phyloP scores from a whole-genome alignment of 306 rosid species.

The Corylus americana region DNA sequence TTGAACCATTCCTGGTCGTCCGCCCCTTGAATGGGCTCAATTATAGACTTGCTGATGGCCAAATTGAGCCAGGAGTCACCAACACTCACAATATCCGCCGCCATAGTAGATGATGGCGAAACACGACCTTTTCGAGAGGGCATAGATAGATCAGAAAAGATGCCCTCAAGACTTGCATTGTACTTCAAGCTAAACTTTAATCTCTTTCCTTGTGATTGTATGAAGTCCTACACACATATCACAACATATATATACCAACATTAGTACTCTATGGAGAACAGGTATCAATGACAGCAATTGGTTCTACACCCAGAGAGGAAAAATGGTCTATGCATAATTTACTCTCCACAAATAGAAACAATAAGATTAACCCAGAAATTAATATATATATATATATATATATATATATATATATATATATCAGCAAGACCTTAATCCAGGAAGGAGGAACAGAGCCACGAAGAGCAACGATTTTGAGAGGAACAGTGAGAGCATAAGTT shows the following conservation, averaged over 20 bases:
- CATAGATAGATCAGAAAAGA: slow-evolving; percentile 63
- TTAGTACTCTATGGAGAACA: no score
- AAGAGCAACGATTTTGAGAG: slow-evolving; percentile 71
- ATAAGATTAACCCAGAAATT: not conserved
- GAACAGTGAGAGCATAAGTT: slow-evolving; percentile 83
- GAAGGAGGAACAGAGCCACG: slow-evolving; percentile 94
- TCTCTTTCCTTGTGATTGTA: slow-evolving; percentile 80
- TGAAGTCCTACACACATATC: slow-evolving; percentile 61
- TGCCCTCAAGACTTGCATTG: slow-evolving; percentile 58
- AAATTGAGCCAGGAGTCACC: slow-evolving; percentile 91
- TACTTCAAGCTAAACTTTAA: slow-evolving; percentile 60
- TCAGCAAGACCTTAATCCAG: slow-evolving; percentile 72
- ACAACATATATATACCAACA: slow-evolving; percentile 2
- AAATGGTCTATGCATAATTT: not conserved
- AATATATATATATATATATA: not conserved
- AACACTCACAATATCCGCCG: slow-evolving; percentile 75
- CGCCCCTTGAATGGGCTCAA: slow-evolving; percentile 70
- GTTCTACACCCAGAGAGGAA: not conserved
- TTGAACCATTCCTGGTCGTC: slow-evolving; percentile 92
- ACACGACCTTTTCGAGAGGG: slow-evolving; percentile 48
- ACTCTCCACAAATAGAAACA: not conserved
- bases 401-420: not conserved
- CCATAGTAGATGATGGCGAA: slow-evolving; percentile 62
- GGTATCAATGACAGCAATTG: not conserved
- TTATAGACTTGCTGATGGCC: slow-evolving; percentile 62